Evolutionary conservation across 169 alveolate species (phyloP).

Genomic region (Theileria sp.): DNA sequence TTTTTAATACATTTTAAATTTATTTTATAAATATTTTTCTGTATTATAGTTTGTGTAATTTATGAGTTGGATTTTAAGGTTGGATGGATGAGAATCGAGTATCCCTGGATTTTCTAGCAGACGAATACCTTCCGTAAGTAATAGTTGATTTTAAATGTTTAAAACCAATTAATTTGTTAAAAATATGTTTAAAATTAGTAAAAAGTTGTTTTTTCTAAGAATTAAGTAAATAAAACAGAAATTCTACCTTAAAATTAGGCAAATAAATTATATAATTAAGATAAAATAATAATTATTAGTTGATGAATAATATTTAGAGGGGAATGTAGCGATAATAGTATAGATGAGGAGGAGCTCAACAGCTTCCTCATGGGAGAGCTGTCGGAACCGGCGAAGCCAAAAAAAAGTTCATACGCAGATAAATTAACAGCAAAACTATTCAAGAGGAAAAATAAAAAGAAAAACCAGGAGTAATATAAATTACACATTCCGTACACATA

Average conservation of each 20-base stretch:
- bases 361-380: slow-evolving; percentile 66
- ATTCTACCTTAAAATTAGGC: not conserved
- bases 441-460: slow-evolving; percentile 6
- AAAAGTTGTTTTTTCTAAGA: not conserved
- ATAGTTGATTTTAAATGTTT: not conserved
- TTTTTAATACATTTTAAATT: not conserved
- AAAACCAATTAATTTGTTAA: not conserved
- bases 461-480: not conserved
- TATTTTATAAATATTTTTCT: not conserved
- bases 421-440: slow-evolving; percentile 25
- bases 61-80: not conserved
- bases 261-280: not conserved
- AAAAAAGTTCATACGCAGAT: slow-evolving; percentile 55
- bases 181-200: not conserved
- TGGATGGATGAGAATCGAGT: slow-evolving; percentile 21
- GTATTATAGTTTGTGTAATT: not conserved
- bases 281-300: not conserved
- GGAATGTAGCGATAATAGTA: slow-evolving; percentile 63
- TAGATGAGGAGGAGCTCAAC: slow-evolving; percentile 67
- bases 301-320: slow-evolving; percentile 21
- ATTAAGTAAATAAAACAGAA: not conserved
- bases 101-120: slow-evolving; percentile 47
- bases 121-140: slow-evolving; percentile 50
- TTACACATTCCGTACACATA: not conserved
- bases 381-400: slow-evolving; percentile 21